These are phyloP conservation scores for Fusarium pseudonygamai DNA, from an alignment of 2,329 filamentous ascomycete genomes.

Conservation along the genomic window DNA sequence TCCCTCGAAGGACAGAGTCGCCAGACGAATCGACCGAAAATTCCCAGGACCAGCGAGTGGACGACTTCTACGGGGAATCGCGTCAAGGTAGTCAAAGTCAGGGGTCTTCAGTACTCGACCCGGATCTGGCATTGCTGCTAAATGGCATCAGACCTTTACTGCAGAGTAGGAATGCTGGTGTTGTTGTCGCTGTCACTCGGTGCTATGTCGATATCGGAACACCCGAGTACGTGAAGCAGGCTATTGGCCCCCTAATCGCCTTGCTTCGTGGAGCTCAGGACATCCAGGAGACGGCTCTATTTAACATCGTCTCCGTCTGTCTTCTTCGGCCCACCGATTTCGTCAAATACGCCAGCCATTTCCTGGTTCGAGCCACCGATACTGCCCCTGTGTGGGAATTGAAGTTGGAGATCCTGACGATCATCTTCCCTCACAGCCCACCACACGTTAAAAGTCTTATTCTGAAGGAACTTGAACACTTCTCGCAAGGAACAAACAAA, in stretches of 20 bases:
- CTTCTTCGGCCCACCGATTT: constrained; percentile 81
- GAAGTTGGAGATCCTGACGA: constrained; percentile 89
- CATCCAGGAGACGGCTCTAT: constrained; percentile 88
- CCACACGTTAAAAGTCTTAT: constrained; percentile 84
- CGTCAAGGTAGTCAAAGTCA: constrained; percentile 56
- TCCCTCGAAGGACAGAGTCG: constrained; percentile 74
- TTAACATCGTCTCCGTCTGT: constrained; percentile 95
- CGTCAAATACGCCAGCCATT: constrained; percentile 87
- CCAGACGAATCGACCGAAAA: constrained; percentile 55
- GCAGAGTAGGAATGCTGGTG: constrained; percentile 91
- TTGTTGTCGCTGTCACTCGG: constrained; percentile 86
- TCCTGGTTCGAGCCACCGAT: constrained; percentile 84
- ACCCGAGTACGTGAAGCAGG: constrained; percentile 74
- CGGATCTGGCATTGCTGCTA: constrained; percentile 84
- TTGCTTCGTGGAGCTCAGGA: constrained; percentile 86
- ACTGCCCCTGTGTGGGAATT: constrained; percentile 84
- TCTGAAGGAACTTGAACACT: constrained; percentile 92
- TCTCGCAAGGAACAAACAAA: constrained; percentile 78
- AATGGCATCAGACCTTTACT: constrained; percentile 84
- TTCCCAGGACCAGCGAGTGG: constrained; percentile 55
- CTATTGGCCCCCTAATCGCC: constrained; percentile 86
- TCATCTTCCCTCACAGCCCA: constrained; percentile 87
- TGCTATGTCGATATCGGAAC: constrained; percentile 89
- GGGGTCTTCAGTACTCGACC: constrained; percentile 69
- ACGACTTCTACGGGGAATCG: constrained; percentile 84